Evolutionary conservation across 495 filamentous ascomycete genomes (phyloP).

Genomic region (Platismatia glauca): DNA sequence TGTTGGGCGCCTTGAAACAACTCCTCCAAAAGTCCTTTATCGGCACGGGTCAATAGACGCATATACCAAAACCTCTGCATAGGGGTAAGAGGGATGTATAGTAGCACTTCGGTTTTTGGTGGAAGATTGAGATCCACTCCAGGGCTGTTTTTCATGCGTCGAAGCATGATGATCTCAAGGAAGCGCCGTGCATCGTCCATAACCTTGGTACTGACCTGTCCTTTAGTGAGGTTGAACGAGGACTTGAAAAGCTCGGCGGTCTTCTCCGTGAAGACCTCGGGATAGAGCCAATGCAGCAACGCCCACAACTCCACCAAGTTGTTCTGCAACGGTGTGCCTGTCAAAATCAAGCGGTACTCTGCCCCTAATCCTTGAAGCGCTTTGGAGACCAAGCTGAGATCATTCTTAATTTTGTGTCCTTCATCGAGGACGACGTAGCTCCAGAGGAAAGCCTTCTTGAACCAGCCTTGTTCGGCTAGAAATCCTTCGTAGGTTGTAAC

Average conservation of each 20-base stretch:
- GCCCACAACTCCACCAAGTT: constrained; percentile 56
- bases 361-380: constrained; percentile 44
- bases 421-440: constrained; percentile 50
- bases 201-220: constrained; percentile 45
- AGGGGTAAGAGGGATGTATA: constrained; percentile 53
- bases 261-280: constrained; percentile 48
- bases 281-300: constrained; percentile 54
- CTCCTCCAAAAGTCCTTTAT: constrained; percentile 44
- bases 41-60: constrained; percentile 48
- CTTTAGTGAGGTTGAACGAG: constrained; percentile 50
- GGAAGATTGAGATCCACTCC: constrained; percentile 51
- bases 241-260: constrained; percentile 45
- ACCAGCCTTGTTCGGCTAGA: constrained; percentile 47
- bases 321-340: constrained; percentile 59
- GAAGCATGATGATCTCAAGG: constrained; percentile 53
- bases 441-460: constrained; percentile 52
- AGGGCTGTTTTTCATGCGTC: constrained; percentile 53
- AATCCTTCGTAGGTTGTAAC: constrained; percentile 58
- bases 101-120: constrained; percentile 48
- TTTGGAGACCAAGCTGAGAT: constrained; percentile 39
- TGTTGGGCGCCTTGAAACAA: constrained; percentile 40
- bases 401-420: constrained; percentile 55
- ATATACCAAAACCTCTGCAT: constrained; percentile 57
- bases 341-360: constrained; percentile 53
- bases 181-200: constrained; percentile 46